A percentile compares a stretch with the other conserved stretches of the same genome.
phyloP scores from a whole-genome alignment of 176 grass and related monocot species.

The Hyparrhenia diplandra region DNA sequence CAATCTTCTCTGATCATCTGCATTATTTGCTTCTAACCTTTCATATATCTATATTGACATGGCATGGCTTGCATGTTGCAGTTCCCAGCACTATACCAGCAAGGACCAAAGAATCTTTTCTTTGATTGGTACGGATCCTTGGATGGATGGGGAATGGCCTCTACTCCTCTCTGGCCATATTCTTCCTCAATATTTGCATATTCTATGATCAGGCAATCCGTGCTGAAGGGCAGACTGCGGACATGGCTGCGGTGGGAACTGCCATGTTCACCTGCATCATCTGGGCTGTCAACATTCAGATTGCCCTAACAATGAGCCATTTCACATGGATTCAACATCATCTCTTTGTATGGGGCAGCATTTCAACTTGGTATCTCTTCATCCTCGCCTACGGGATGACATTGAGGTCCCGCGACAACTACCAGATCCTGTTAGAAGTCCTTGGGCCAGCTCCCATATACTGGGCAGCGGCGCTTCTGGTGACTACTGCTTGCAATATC shows the following conservation, averaged over 20 bases:
- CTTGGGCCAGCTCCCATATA: conserved; percentile 85
- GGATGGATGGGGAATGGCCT: conserved; percentile 99
- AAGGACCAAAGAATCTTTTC: conserved; percentile 95
- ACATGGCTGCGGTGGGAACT: conserved; percentile 91
- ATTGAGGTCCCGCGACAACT: conserved; percentile 52
- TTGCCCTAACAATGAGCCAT: conserved; percentile 96
- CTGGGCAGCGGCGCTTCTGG: conserved; percentile 67
- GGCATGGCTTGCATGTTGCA: conserved; percentile 35
- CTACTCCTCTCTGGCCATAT: conserved; percentile 85
- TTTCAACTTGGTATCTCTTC: conserved; percentile 91
- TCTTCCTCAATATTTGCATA: conserved; percentile 86
- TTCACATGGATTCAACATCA: conserved; percentile 99
- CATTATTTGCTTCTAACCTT: not conserved
- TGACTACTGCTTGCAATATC: conserved; percentile 74
- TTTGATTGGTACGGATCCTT: conserved; percentile 96
- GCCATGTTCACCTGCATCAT: conserved; percentile 99
- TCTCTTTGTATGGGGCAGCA: conserved; percentile 92
- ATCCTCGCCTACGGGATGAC: conserved; percentile 72
- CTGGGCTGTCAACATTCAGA: conserved; percentile 97
- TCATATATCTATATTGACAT: conserved; percentile 20
- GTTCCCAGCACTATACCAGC: conserved; percentile 98
- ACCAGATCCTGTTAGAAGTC: conserved; percentile 70
- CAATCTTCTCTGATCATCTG: not conserved
- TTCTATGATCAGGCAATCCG: conserved; percentile 74
- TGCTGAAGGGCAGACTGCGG: conserved; percentile 71